phyloP scores from a whole-genome alignment of 768 basidiomycete species.

The Collybiopsis luxurians region DNA sequence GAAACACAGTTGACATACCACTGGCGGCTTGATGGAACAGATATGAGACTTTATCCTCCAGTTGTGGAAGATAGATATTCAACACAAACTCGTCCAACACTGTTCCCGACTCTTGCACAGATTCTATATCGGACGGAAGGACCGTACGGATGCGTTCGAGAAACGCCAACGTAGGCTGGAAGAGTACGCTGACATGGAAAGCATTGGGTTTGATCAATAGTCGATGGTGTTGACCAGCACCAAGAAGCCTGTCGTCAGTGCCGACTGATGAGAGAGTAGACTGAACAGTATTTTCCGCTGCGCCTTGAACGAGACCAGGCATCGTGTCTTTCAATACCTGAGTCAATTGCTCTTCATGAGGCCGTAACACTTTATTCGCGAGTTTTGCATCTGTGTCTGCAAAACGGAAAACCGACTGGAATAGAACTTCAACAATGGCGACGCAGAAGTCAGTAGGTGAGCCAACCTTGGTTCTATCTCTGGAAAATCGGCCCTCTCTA shows the following conservation, averaged over 20 bases:
- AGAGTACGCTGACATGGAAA: slow-evolving; percentile 92
- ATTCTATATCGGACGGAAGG: slow-evolving; percentile 71
- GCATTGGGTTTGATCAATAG: slow-evolving; percentile 87
- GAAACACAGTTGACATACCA: slow-evolving; percentile 38
- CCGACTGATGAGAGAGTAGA: slow-evolving; percentile 57
- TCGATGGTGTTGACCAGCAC: slow-evolving; percentile 77
- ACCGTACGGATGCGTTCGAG: slow-evolving; percentile 68
- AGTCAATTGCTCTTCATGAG: slow-evolving; percentile 83
- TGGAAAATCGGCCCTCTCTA: slow-evolving; percentile 72
- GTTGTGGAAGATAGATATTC: slow-evolving; percentile 88
- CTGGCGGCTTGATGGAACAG: slow-evolving; percentile 86
- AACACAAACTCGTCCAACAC: slow-evolving; percentile 92
- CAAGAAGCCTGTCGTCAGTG: slow-evolving; percentile 72
- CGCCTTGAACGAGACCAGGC: slow-evolving; percentile 84
- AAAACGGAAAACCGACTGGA: slow-evolving; percentile 86
- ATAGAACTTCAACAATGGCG: neutral
- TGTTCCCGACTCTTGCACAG: slow-evolving; percentile 60
- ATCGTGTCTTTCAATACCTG: slow-evolving; percentile 85
- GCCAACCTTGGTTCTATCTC: slow-evolving; percentile 77
- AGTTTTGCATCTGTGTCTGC: slow-evolving; percentile 82
- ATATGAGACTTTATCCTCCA: slow-evolving; percentile 89
- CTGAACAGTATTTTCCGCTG: slow-evolving; percentile 62
- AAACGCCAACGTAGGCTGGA: slow-evolving; percentile 89
- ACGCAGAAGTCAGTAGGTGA: neutral
- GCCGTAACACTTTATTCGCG: slow-evolving; percentile 62